Base-by-base conservation (phyloP, 805 yeast genomes). In the Ogataea nonfermentans region DNA sequence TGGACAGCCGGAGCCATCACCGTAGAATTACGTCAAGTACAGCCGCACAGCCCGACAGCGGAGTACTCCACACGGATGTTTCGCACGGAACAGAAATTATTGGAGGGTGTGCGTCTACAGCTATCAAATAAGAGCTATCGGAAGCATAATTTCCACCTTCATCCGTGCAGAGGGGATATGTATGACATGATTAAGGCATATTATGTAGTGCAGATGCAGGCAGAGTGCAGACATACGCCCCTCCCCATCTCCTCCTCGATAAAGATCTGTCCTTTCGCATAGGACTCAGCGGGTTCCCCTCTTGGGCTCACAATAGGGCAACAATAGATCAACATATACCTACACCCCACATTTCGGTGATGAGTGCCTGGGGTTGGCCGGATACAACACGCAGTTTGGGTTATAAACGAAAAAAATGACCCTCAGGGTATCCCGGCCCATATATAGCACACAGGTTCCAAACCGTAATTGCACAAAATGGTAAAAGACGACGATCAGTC, bases 171-270 rank as follows among this genome's bases (percentile, higher is more conserved):
- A 32, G 48, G 48, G 48, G 48, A 13, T 13, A 20, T 23, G 13
- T 26, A 24, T 13, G 37, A 14, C 22, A 10, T 4, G 22, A 9
- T 6, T 11, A 9, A 2, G 24, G 12, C 16, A 15, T 6, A 14
- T 24, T 24, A 3, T 24, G 35, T 6, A 23, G 28, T 15, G 25
- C 28, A 20, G 14, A 9, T 17, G 6, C 33, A 10, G 22, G 12
- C 9, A 7, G 24, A 9, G n/a, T 6, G 10, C 7, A 14, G 24
- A 28, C 23, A 19, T 10, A 12, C 14, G 33, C 47, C 45, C 46
- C 47, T 28, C 46, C 40, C 45, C 50, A 40, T 42, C 49, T 44
- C 48, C 48, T 44, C 45, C 39, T 44, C 34, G 30, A 15, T 37
- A 11, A 32, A 14, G 38, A 24, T 36, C 35, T 24, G 37, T 20